Percentiles rank a stretch among this genome's conserved stretches.
Evolutionary conservation across 805 yeast species (phyloP).

Genomic region (Diddensiella santjacobensis): DNA sequence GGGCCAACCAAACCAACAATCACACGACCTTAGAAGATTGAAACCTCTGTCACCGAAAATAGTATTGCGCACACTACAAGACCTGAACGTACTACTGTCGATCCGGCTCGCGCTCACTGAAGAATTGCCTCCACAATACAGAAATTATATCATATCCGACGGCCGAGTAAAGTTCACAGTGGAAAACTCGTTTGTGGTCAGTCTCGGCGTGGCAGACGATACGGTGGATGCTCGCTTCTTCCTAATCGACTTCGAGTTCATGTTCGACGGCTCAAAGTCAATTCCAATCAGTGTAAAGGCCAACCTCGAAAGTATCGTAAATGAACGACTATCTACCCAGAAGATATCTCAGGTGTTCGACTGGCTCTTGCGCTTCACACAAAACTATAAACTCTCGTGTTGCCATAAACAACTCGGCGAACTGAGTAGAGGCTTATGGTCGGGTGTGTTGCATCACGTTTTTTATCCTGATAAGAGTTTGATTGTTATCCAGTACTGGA

Average conservation of each 20-base stretch:
- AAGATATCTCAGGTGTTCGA: constrained; percentile 54
- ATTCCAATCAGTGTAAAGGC: constrained; percentile 31
- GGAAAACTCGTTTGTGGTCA: constrained; percentile 63
- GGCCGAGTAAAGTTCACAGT: constrained; percentile 72
- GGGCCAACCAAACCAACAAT: constrained; percentile 72
- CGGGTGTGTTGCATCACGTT: constrained; percentile 54
- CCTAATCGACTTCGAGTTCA: constrained; percentile 70
- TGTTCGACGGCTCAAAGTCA: constrained; percentile 42
- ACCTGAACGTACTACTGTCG: constrained; percentile 68
- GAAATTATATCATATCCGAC: constrained; percentile 60
- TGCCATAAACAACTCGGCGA: constrained; percentile 55
- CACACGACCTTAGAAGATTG: constrained; percentile 53
- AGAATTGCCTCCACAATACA: constrained; percentile 58
- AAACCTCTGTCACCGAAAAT: constrained; percentile 50
- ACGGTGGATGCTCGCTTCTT: constrained; percentile 63
- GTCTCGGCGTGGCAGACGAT: constrained; percentile 70
- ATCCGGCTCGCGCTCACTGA: constrained; percentile 65
- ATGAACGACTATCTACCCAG: constrained; percentile 44
- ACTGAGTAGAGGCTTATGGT: constrained; percentile 52
- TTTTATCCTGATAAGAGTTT: constrained; percentile 52
- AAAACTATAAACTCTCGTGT: constrained; percentile 59
- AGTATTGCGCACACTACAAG: constrained; percentile 57
- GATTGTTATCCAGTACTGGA: constrained; percentile 65
- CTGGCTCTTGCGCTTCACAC: constrained; percentile 55
- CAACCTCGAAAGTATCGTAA: constrained; percentile 53